Conservation (phyloP, 108 stramenopile genomes). For the Parietichytrium sp. region DNA sequence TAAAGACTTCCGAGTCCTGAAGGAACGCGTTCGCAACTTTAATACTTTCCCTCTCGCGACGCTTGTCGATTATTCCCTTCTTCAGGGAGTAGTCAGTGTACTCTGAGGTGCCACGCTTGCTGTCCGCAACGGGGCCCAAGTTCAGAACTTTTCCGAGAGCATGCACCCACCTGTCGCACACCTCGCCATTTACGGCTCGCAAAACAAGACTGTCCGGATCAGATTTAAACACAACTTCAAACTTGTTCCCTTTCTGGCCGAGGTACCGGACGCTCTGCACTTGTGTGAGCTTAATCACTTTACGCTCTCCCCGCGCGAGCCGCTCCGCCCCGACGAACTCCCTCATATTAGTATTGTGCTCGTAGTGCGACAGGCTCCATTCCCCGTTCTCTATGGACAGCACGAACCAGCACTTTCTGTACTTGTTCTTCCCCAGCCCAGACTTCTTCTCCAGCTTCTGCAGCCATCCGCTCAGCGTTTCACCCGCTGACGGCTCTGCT, state of each 20-base stretch:
- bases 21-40: slow-evolving; percentile 6
- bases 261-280: not conserved
- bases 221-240: slow-evolving; percentile 5
- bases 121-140: not conserved
- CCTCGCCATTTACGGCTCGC: not conserved
- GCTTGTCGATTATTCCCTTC: not conserved
- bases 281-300: not conserved
- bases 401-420: slow-evolving; percentile 26
- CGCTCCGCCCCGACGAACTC: slow-evolving; percentile 36
- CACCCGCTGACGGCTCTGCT: slow-evolving; percentile 40
- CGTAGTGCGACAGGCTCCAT: slow-evolving; percentile 28
- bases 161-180: slow-evolving; percentile 24
- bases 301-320: slow-evolving; percentile 21
- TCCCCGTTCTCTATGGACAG: not conserved
- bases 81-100: not conserved
- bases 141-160: no score
- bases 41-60: slow-evolving; percentile 30
- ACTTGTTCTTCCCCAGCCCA: not conserved
- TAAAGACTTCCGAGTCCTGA: slow-evolving; percentile 24
- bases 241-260: slow-evolving; percentile 25
- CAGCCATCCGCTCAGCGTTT: slow-evolving; percentile 28
- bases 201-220: not conserved
- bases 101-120: not conserved
- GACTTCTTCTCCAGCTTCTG: slow-evolving; percentile 22
- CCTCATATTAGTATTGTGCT: slow-evolving; percentile 30